phyloP scores from a whole-genome alignment of 352 stramenopile species.

The Phytophthora capsici region DNA sequence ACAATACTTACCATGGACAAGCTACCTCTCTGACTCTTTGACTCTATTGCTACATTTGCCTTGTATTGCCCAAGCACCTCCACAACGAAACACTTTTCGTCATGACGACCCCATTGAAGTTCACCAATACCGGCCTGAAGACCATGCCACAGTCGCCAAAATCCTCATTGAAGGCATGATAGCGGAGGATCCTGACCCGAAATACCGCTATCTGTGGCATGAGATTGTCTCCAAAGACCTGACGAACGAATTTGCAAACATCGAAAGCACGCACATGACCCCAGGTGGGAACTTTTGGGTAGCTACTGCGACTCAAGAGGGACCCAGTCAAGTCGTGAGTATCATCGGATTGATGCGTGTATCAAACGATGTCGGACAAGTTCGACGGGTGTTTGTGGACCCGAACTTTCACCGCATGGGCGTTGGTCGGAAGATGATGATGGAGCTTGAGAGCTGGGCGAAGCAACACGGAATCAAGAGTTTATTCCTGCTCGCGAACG shows the following conservation, averaged over 20 bases:
- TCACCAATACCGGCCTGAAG: constrained; percentile 25
- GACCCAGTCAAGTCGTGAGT: constrained; percentile 18
- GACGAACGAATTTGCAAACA: constrained; percentile 9
- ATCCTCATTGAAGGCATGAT: constrained; percentile 8
- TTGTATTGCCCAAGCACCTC: background rate
- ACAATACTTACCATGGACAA: too few relatives aligned
- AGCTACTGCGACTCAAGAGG: constrained; percentile 9
- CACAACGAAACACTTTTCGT: background rate
- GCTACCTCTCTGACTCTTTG: background rate
- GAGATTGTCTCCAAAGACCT: constrained; percentile 5
- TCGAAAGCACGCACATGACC: constrained; percentile 21
- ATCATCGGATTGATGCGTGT: constrained; percentile 30
- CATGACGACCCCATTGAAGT: constrained; percentile 11
- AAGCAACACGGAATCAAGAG: constrained; percentile 16
- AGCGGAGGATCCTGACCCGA: constrained; percentile 3
- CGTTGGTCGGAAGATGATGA: constrained; percentile 33
- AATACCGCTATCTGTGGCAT: constrained; percentile 4
- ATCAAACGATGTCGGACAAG: constrained; percentile 18
- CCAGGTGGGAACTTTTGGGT: constrained; percentile 37
- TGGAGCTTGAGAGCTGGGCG: constrained; percentile 18
- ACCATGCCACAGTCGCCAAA: constrained; percentile 26
- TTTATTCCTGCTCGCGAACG: constrained; percentile 30
- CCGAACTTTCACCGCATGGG: constrained; percentile 28
- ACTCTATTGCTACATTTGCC: constrained; percentile 6
- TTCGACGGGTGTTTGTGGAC: constrained; percentile 39